A percentile compares a stretch with the other conserved stretches of the same genome.
Evolutionary conservation across 208 protist genomes (phyloP).

Genomic region (Blechomonas ayalai): DNA sequence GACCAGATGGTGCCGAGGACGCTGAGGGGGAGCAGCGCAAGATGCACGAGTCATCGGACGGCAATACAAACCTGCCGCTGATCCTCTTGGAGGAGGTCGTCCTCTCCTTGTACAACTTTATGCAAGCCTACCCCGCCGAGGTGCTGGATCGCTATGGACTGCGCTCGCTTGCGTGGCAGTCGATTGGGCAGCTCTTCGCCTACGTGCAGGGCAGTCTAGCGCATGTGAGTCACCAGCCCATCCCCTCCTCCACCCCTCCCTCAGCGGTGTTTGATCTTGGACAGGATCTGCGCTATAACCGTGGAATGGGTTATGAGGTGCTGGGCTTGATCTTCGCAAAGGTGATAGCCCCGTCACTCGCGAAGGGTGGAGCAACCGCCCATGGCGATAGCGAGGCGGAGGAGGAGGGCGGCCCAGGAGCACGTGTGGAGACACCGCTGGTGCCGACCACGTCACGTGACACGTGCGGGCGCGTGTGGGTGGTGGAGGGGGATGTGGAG

Average conservation of each 20-base stretch:
- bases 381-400: not conserved
- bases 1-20: constrained; percentile 19
- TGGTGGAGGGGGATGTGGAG: constrained; percentile 4
- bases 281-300: constrained; percentile 81
- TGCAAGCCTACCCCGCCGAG: constrained; percentile 21
- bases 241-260: constrained; percentile 1
- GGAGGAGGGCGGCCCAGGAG: constrained; percentile 1
- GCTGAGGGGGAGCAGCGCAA: constrained; percentile 10
- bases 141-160: constrained; percentile 47
- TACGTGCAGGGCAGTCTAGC: constrained; percentile 40
- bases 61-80: constrained; percentile 83
- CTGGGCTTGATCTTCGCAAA: constrained; percentile 81
- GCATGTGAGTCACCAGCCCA: constrained; percentile 1
- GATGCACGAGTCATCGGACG: constrained; percentile 74
- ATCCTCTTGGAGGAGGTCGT: constrained; percentile 81
- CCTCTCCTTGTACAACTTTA: constrained; percentile 53
- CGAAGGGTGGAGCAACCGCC: constrained; percentile 5
- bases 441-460: constrained; percentile 1
- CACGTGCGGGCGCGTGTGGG: constrained; percentile 14
- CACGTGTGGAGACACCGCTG: not conserved
- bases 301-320: constrained; percentile 78
- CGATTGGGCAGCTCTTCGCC: constrained; percentile 54
- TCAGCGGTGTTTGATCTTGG: constrained; percentile 43
- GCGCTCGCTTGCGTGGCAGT: constrained; percentile 49
- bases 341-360: constrained; percentile 67